phyloP scores from a whole-genome alignment of 768 basidiomycete species.

The Nidularia pulvinata region DNA sequence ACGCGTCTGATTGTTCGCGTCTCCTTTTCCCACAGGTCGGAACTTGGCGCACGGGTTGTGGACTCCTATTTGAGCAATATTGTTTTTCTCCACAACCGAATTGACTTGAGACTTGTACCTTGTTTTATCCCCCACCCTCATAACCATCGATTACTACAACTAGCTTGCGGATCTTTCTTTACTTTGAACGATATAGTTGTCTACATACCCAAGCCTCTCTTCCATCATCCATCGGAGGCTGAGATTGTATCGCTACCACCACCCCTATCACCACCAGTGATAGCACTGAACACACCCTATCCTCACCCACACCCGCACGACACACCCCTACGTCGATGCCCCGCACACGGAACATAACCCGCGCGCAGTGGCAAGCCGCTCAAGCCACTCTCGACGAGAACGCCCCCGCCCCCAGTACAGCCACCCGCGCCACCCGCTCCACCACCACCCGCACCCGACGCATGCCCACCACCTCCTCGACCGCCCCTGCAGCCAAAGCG shows the following conservation, averaged over 20 bases:
- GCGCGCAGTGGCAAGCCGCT: slow-evolving; percentile 22
- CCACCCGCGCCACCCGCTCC: background rate
- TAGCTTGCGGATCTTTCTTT: background rate
- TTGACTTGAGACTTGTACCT: background rate
- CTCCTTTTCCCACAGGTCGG: background rate
- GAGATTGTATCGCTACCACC: background rate
- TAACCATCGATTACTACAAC: background rate
- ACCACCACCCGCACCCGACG: background rate
- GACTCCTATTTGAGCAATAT: background rate
- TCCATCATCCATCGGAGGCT: background rate
- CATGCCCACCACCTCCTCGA: background rate
- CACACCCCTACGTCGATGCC: slow-evolving; percentile 15
- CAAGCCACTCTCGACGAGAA: background rate
- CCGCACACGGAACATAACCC: slow-evolving; percentile 22
- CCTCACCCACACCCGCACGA: background rate
- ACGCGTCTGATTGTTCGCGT: background rate
- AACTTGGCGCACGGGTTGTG: background rate
- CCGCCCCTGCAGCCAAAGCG: background rate
- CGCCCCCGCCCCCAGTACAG: background rate
- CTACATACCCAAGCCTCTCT: background rate
- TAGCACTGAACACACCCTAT: background rate
- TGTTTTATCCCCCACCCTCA: background rate
- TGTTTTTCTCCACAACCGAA: background rate
- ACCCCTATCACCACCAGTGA: background rate
- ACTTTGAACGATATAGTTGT: background rate